A percentile compares a stretch with the other conserved stretches of the same genome.
Conservation (phyloP, 305 asterid species). For the Solanum hybrid region DNA sequence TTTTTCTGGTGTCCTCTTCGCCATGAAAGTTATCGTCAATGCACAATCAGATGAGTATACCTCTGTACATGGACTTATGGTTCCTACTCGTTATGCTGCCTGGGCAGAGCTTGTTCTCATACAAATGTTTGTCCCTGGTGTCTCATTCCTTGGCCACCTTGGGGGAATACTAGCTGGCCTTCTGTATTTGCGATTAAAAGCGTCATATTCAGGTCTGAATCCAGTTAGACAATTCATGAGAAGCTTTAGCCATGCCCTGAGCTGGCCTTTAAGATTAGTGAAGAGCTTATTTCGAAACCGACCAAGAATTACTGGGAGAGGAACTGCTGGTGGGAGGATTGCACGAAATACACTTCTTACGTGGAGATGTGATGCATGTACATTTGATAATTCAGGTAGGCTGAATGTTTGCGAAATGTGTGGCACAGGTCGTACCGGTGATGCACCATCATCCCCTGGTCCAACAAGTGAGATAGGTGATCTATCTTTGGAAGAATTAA, state of each 20-base stretch:
- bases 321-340: slow-evolving; percentile 25
- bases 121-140: slow-evolving; percentile 12
- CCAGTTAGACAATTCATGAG: slow-evolving; percentile 1
- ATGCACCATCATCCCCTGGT: background rate
- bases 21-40: slow-evolving; percentile 8
- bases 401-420: slow-evolving; percentile 60
- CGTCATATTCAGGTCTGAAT: background rate
- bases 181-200: background rate
- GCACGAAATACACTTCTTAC: slow-evolving; percentile 10
- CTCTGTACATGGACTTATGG: slow-evolving; percentile 1
- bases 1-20: slow-evolving; percentile 13
- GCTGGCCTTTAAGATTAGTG: slow-evolving; percentile 52
- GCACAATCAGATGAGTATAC: slow-evolving; percentile 3
- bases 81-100: slow-evolving; percentile 4
- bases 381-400: slow-evolving; percentile 51
- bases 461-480: slow-evolving; percentile 10
- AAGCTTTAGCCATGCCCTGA: slow-evolving; percentile 27
- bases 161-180: slow-evolving; percentile 15
- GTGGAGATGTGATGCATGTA: slow-evolving; percentile 79
- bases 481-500: slow-evolving; percentile 49
- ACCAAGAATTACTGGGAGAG: slow-evolving; percentile 42
- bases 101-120: slow-evolving; percentile 7
- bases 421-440: slow-evolving; percentile 30
- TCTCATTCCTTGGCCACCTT: slow-evolving; percentile 15
- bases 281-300: slow-evolving; percentile 16